Evolutionary conservation across 345 rosid species (phyloP).

Genomic region (Firmiana major): DNA sequence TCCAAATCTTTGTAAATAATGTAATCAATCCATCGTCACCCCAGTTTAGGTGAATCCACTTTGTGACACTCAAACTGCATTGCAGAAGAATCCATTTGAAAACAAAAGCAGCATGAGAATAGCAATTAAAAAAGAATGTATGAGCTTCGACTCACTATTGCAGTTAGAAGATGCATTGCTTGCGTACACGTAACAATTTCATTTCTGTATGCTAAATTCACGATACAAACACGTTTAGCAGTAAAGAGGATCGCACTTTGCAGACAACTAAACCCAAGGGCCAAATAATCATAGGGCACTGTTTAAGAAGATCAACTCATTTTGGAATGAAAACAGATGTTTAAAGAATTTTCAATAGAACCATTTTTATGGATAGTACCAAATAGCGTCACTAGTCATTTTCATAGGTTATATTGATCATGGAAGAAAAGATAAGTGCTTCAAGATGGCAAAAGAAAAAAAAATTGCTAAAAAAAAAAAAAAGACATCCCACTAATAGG

Average conservation of each 20-base stretch:
- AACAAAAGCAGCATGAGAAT: not conserved
- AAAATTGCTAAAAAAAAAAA: too few relatives aligned
- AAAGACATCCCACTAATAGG: not conserved
- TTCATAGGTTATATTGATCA: too few relatives aligned
- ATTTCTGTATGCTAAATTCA: not conserved
- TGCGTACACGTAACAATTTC: not conserved
- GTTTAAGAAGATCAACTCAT: not conserved
- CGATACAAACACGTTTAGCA: not conserved
- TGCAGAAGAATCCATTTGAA: conserved; percentile 14
- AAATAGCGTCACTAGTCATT: not conserved
- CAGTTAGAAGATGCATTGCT: not conserved
- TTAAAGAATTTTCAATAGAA: not conserved
- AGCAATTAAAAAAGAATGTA: not conserved
- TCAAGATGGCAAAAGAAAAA: too few relatives aligned
- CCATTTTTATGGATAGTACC: not conserved
- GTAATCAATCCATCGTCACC: conserved; percentile 88
- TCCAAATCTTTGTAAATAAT: conserved; percentile 72
- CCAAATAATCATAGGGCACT: not conserved
- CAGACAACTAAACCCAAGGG: not conserved
- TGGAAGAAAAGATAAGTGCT: too few relatives aligned
- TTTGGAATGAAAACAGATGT: not conserved
- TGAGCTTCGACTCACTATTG: not conserved
- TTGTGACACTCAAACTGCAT: conserved; percentile 89
- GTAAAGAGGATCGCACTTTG: not conserved
- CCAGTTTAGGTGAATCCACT: conserved; percentile 98